These are phyloP conservation scores for Pyrenophora seminiperda DNA, from an alignment of 2,329 filamentous ascomycete genomes.

Conservation along the genomic window DNA sequence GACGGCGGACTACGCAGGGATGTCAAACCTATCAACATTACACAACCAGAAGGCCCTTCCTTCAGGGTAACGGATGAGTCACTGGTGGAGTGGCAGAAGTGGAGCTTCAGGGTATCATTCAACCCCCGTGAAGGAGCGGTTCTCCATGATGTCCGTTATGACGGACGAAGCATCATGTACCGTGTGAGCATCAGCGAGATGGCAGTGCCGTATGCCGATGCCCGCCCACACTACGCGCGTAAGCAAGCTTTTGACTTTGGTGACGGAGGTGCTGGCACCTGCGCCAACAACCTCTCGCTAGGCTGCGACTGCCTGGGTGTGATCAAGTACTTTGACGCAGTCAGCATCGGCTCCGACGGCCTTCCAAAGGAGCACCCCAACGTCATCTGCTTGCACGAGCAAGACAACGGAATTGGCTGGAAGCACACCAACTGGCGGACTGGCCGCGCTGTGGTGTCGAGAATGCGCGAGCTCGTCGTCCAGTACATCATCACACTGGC, in stretches of 20 bases:
- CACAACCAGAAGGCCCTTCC: slow-evolving; percentile 71
- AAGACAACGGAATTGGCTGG: slow-evolving; percentile 67
- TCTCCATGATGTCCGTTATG: slow-evolving; percentile 73
- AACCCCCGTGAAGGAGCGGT: slow-evolving; percentile 64
- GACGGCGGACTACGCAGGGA: slow-evolving; percentile 48
- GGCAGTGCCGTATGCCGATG: slow-evolving; percentile 70
- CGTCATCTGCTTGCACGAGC: slow-evolving; percentile 71
- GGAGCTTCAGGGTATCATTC: slow-evolving; percentile 50
- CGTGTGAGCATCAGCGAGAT: slow-evolving; percentile 71
- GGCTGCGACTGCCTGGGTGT: slow-evolving; percentile 72
- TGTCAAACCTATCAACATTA: slow-evolving; percentile 71
- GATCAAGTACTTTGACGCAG: slow-evolving; percentile 68
- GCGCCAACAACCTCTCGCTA: slow-evolving; percentile 69
- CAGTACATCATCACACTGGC: slow-evolving; percentile 71
- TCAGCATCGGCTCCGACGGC: slow-evolving; percentile 61
- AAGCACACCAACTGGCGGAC: slow-evolving; percentile 63
- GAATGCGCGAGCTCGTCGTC: slow-evolving; percentile 66
- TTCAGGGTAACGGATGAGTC: slow-evolving; percentile 61
- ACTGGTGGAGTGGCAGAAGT: slow-evolving; percentile 56
- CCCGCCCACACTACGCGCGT: slow-evolving; percentile 66
- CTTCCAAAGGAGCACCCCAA: slow-evolving; percentile 61
- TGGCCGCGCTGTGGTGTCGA: slow-evolving; percentile 64
- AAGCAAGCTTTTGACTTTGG: slow-evolving; percentile 77
- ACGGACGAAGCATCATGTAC: slow-evolving; percentile 68
- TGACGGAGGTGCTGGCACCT: slow-evolving; percentile 69